Evolutionary conservation across 2,329 filamentous ascomycete species (phyloP).

Genomic region (Arthrobotrys sphaeroides): DNA sequence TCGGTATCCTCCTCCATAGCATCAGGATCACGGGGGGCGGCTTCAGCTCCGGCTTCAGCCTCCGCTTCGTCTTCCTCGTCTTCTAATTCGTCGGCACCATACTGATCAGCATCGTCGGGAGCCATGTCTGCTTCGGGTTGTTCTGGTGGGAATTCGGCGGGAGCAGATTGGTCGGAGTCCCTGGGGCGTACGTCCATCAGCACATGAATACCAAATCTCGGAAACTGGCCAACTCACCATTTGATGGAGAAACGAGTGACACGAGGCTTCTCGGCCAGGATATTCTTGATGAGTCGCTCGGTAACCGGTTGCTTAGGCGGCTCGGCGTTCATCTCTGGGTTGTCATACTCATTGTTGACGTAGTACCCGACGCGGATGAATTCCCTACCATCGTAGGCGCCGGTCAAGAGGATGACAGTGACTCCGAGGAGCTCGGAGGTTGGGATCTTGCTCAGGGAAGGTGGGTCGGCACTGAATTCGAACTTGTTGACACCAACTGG

Average conservation of each 20-base stretch:
- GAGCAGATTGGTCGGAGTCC: constrained; percentile 97
- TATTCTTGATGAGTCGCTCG: constrained; percentile 89
- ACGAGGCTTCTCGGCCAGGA: constrained; percentile 94
- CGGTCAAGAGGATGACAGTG: constrained; percentile 94
- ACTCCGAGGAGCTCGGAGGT: constrained; percentile 95
- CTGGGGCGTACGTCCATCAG: constrained; percentile 64
- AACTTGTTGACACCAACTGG: constrained; percentile 99
- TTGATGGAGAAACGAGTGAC: constrained; percentile 99
- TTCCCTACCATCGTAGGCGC: constrained; percentile 93
- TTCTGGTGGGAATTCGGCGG: constrained; percentile 94
- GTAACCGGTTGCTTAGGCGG: constrained; percentile 91
- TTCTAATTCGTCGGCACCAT: constrained; percentile 80
- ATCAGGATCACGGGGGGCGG: constrained; percentile 58
- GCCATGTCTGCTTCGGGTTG: constrained; percentile 92
- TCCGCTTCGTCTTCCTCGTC: constrained; percentile 76
- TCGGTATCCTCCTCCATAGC: constrained; percentile 73
- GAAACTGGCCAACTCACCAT: constrained; percentile 78
- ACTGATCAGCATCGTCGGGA: constrained; percentile 83
- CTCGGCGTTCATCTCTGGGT: constrained; percentile 85
- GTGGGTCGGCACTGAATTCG: constrained; percentile 92
- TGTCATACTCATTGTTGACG: constrained; percentile 98
- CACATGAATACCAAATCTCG: neutral
- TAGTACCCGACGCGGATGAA: constrained; percentile 99
- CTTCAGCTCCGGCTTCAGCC: constrained; percentile 63
- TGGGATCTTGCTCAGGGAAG: constrained; percentile 88